Evolutionary conservation across 1,284 basidiomycete species (phyloP).

Genomic region (Anthracocystis walkeri): DNA sequence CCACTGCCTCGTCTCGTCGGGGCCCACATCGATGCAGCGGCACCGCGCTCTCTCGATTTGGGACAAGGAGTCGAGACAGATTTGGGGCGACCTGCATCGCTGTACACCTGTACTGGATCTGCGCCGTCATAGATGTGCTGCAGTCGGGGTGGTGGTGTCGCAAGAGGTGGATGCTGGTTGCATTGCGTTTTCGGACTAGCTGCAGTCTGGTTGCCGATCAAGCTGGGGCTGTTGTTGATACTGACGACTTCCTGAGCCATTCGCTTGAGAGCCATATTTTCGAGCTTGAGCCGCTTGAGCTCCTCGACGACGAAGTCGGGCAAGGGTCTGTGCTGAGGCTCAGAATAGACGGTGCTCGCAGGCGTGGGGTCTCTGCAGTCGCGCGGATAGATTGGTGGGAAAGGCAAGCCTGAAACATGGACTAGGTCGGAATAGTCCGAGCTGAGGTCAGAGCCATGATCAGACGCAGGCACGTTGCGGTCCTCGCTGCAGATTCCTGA

Average conservation of each 20-base stretch:
- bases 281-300: conserved; percentile 43
- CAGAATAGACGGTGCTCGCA: neutral
- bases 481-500: conserved; percentile 31
- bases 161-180: conserved; percentile 17
- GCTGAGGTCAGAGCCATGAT: conserved; percentile 41
- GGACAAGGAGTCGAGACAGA: neutral
- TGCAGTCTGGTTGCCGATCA: neutral
- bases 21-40: conserved; percentile 41
- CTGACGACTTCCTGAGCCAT: conserved; percentile 39
- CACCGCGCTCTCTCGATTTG: conserved; percentile 14
- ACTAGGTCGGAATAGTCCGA: conserved; percentile 38
- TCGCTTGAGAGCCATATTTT: conserved; percentile 45
- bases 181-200: conserved; percentile 11
- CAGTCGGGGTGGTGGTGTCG: conserved; percentile 18
- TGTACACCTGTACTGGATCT: conserved; percentile 25
- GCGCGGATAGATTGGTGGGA: neutral
- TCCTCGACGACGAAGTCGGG: conserved; percentile 43
- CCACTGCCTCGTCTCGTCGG: neutral
- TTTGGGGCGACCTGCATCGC: neutral
- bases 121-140: conserved; percentile 26
- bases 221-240: conserved; percentile 9
- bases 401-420: conserved; percentile 13
- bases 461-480: conserved; percentile 19
- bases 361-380: conserved; percentile 9
- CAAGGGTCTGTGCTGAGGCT: conserved; percentile 14